Conservation (phyloP, 1,284 basidiomycete genomes). For the Sporisorium sorghi region DNA sequence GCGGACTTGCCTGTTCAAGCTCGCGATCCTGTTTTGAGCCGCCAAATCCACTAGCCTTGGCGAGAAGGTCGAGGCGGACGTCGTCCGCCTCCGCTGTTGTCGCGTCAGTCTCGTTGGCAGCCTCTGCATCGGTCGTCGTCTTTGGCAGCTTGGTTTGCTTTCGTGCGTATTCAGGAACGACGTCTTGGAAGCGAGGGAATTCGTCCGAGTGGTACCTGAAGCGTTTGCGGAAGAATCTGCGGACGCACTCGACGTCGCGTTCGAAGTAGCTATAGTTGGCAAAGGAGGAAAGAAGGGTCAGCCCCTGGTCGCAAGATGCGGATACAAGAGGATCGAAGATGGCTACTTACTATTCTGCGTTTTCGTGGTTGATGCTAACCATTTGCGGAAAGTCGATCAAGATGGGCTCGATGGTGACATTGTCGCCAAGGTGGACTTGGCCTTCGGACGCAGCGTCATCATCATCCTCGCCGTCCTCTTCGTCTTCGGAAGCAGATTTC, state of each 20-base stretch:
- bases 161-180: constrained; percentile 42
- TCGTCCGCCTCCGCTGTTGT: constrained; percentile 9
- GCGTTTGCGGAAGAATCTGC: constrained; percentile 88
- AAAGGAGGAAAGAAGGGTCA: neutral
- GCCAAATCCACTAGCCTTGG: constrained; percentile 63
- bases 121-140: constrained; percentile 12
- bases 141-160: constrained; percentile 38
- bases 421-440: constrained; percentile 82
- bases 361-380: constrained; percentile 95
- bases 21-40: constrained; percentile 53
- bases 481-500: constrained; percentile 43
- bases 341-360: constrained; percentile 93
- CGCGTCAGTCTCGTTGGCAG: constrained; percentile 2
- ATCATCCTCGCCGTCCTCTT: constrained; percentile 66
- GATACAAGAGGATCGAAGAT: too few relatives aligned
- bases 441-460: constrained; percentile 75
- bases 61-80: constrained; percentile 57
- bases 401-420: constrained; percentile 80
- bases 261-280: constrained; percentile 87
- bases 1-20: constrained; percentile 50
- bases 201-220: constrained; percentile 91
- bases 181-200: constrained; percentile 75
- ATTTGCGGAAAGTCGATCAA: constrained; percentile 99
- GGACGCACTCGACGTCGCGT: constrained; percentile 95
- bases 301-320: too few relatives aligned